Conservation (phyloP, 2,329 filamentous ascomycete species). For the Biscogniauxia marginata region DNA sequence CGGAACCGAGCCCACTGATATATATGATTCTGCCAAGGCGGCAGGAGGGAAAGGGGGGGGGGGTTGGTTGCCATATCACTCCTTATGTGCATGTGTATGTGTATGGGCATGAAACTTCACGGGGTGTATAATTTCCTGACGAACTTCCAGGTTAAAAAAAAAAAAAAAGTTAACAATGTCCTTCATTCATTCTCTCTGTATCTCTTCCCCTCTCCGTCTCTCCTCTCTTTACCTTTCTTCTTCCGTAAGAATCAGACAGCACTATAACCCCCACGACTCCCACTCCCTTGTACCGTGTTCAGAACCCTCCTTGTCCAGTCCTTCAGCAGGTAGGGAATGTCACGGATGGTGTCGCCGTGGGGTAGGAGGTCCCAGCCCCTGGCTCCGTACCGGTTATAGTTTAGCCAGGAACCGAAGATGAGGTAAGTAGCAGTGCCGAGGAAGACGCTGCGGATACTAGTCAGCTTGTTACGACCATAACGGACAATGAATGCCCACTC, state of each 20-base stretch:
- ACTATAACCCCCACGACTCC: conserved; percentile 87
- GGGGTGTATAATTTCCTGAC: neutral
- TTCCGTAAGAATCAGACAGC: conserved; percentile 62
- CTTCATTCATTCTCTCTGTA: neutral
- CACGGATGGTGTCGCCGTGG: conserved; percentile 87
- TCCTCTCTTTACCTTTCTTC: neutral
- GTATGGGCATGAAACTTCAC: neutral
- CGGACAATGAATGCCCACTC: conserved; percentile 42
- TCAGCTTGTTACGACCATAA: conserved; percentile 14
- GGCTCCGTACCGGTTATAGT: conserved; percentile 95
- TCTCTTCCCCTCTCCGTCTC: neutral
- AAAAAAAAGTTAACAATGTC: too few relatives aligned
- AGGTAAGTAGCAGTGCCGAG: conserved; percentile 83
- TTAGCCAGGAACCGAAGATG: conserved; percentile 97
- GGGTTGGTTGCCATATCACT: too few relatives aligned
- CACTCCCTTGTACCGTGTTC: conserved; percentile 79
- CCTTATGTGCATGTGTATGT: too few relatives aligned
- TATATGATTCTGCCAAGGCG: too few relatives aligned
- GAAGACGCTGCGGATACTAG: conserved; percentile 65
- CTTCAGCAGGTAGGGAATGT: conserved; percentile 87
- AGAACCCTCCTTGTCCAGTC: conserved; percentile 81
- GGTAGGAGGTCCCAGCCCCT: conserved; percentile 93
- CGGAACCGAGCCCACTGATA: too few relatives aligned
- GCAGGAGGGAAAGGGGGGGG: too few relatives aligned
- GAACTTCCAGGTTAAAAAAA: neutral